A percentile compares a stretch with the other conserved stretches of the same genome.
These are phyloP conservation scores for Pseudonitzschia pungens DNA, from an alignment of 108 stramenopile genomes.

Conservation along the genomic window DNA sequence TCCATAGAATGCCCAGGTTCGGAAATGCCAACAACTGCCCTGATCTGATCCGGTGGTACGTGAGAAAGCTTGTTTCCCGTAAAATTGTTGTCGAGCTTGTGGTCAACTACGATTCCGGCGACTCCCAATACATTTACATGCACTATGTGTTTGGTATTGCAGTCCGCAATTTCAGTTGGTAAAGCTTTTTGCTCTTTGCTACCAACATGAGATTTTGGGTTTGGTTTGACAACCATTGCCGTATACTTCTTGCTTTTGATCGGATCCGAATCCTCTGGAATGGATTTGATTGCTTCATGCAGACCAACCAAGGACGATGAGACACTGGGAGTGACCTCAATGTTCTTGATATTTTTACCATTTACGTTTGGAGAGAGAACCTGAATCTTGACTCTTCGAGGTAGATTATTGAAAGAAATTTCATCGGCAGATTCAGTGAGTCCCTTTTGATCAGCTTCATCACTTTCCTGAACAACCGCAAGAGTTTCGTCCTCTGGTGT, in stretches of 20 bases:
- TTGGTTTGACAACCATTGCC: not conserved
- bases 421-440: not conserved
- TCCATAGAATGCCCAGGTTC: not conserved
- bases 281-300: too few relatives aligned
- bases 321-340: not conserved
- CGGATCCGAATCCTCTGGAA: not conserved
- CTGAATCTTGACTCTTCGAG: not conserved
- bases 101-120: slow-evolving; percentile 30
- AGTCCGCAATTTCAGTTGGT: not conserved
- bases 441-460: not conserved
- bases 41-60: slow-evolving; percentile 17
- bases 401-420: not conserved
- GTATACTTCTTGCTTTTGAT: not conserved
- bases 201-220: not conserved
- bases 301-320: not conserved
- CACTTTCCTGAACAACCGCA: too few relatives aligned
- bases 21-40: slow-evolving; percentile 19
- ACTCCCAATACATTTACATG: slow-evolving; percentile 24
- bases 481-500: not conserved
- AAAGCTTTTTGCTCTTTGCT: not conserved
- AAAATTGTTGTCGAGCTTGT: not conserved
- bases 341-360: not conserved
- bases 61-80: slow-evolving; percentile 1
- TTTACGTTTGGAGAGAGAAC: not conserved
- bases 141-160: slow-evolving; percentile 1